A percentile compares a stretch with the other conserved stretches of the same genome.
Conservation (phyloP, 495 filamentous ascomycete species). For the Chaetomium tenue region DNA sequence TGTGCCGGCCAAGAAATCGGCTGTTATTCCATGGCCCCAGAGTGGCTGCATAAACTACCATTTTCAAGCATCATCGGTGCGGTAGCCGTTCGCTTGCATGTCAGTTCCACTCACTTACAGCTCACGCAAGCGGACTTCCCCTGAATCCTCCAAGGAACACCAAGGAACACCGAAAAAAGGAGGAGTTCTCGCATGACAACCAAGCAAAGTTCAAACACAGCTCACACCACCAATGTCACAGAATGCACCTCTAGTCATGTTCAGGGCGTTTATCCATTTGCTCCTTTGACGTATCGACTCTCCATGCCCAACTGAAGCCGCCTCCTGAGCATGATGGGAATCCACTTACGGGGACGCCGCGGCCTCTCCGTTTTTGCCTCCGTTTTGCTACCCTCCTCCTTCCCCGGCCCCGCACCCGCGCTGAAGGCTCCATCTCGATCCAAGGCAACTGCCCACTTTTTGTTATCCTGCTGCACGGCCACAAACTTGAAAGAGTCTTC, state of each 20-base stretch:
- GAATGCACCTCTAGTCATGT: conserved; percentile 28
- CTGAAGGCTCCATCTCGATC: conserved; percentile 39
- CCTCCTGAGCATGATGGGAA: conserved; percentile 34
- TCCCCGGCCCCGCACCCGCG: conserved; percentile 21
- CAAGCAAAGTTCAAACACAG: not conserved
- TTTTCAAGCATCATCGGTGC: not conserved
- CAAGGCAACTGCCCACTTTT: conserved; percentile 48
- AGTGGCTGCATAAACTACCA: conserved; percentile 18
- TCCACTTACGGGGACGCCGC: conserved; percentile 25
- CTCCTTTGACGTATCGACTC: conserved; percentile 40
- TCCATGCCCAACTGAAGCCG: conserved; percentile 41
- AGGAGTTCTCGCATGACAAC: not conserved
- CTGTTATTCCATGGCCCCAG: not conserved
- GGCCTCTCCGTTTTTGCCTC: conserved; percentile 20
- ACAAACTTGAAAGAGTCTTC: conserved; percentile 41
- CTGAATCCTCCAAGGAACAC: too few relatives aligned
- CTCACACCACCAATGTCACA: conserved; percentile 1
- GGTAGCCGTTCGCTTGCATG: not conserved
- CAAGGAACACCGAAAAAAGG: too few relatives aligned
- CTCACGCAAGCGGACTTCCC: not conserved
- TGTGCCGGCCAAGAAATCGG: conserved; percentile 1
- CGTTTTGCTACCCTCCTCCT: conserved; percentile 12
- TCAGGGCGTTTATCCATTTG: conserved; percentile 31
- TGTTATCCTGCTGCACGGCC: conserved; percentile 44
- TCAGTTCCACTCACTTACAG: not conserved